Percentiles rank a stretch among this genome's conserved stretches.
These are phyloP conservation scores for Blastocrithidia nonstop DNA, from an alignment of 208 protist species.

Conservation along the genomic window DNA sequence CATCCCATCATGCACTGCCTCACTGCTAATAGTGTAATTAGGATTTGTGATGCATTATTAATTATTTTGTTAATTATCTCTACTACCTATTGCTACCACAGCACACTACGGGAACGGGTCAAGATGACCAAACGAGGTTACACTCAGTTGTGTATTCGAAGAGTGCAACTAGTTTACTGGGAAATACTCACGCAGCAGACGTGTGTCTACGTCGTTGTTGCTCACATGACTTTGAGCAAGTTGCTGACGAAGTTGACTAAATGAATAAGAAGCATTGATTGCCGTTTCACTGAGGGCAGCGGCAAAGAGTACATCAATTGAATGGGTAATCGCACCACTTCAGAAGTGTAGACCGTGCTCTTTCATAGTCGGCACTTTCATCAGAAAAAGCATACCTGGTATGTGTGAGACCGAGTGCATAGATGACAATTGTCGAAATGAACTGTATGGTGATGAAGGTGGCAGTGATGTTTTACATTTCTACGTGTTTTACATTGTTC, in stretches of 20 bases:
- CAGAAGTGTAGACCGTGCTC: slow-evolving; percentile 47
- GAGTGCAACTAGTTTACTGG: slow-evolving; percentile 39
- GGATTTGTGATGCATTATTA: not conserved
- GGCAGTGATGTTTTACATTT: too few species aligned
- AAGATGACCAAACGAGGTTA: slow-evolving; percentile 45
- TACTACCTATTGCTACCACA: too few species aligned
- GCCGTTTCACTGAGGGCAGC: slow-evolving; percentile 23
- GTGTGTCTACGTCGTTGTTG: slow-evolving; percentile 10
- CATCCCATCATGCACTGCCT: not conserved
- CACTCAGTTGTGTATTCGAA: slow-evolving; percentile 14
- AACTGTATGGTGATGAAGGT: too few species aligned
- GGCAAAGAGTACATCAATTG: slow-evolving; percentile 69
- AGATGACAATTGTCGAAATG: slow-evolving; percentile 10
- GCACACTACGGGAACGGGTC: slow-evolving; percentile 40
- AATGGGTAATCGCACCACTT: slow-evolving; percentile 59
- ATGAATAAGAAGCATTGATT: slow-evolving; percentile 19
- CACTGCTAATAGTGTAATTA: not conserved
- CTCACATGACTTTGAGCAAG: slow-evolving; percentile 5
- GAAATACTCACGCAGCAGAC: slow-evolving; percentile 31
- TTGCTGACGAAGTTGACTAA: slow-evolving; percentile 19
- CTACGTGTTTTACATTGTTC: too few species aligned
- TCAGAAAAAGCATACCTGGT: slow-evolving; percentile 50
- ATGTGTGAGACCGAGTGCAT: too few species aligned
- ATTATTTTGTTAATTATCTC: too few species aligned
- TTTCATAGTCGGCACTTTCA: slow-evolving; percentile 9